Base-by-base conservation (phyloP, 768 basidiomycete genomes). In the Leccinum arenicola region DNA sequence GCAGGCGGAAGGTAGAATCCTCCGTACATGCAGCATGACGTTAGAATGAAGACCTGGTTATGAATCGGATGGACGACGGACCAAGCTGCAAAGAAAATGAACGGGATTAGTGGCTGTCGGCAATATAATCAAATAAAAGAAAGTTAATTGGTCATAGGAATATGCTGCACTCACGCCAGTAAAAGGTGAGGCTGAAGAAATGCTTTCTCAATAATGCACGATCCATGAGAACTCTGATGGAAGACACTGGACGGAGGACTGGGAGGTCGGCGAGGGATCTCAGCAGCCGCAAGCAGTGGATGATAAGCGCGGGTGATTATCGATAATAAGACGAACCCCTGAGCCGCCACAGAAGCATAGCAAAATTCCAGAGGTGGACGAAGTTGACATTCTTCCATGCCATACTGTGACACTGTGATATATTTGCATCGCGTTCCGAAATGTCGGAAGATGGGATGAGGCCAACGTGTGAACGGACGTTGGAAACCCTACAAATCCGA, bases 301-400 rank as follows among this genome's bases (percentile, higher is more conserved):
- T 58, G 70, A 67, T 69, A 69, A 60, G 65, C 60, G 60, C 58
- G 58, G 57, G 25, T 47, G 56, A 68, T 66, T 61, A 67, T 74
- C 66, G 60, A 69, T 66, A 51, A 47, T 60, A 62, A 61, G 49
- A 55, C 62, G 36, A 50, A 31, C 60, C 63, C 60, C 61, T 61
- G 60, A 60, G 62, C 54, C 60, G 66, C 66, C 62, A 72, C 62
- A 72, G 70, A 70, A 72, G 61, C 61, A 56, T 52, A 48, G 61
- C 52, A 62, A 64, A 57, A 56, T 68, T 58, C 58, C 56, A 61
- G 68, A 69, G 65, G 52, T 61, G 50, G 57, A 60, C 57, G 38
- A 61, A 61, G 55, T 67, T 40, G 63, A 52, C 54, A 14, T 54
- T 25, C 64, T 70, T 68, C 62, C 54, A 43, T 63, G 50, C 60